These are phyloP conservation scores for Yarrowia sp. DNA, from an alignment of 805 yeast species.

Conservation along the genomic window DNA sequence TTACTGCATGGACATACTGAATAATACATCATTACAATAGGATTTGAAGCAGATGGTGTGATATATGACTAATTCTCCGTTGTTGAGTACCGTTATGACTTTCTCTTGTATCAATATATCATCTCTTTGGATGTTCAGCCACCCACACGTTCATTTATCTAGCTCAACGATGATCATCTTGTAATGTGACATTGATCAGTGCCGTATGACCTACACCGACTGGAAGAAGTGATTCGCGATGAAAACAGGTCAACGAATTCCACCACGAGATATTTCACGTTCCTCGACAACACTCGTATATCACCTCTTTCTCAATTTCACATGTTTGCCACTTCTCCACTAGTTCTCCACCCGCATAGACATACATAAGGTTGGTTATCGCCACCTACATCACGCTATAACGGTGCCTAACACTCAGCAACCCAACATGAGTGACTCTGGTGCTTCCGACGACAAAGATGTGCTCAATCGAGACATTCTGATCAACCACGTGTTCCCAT, in stretches of 20 bases:
- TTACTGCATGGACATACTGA: no score
- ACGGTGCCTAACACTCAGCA: neutral
- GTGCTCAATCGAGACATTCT: slow-evolving; percentile 41
- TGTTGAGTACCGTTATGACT: no score
- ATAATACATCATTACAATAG: no score
- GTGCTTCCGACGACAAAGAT: neutral
- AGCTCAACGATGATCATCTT: neutral
- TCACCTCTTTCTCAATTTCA: neutral
- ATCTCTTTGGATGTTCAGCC: no score
- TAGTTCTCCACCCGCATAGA: neutral
- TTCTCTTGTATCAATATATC: no score
- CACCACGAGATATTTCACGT: neutral
- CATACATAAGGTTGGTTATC: slow-evolving; percentile 34
- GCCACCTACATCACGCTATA: slow-evolving; percentile 17
- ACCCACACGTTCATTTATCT: no score
- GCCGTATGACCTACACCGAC: neutral
- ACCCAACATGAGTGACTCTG: slow-evolving; percentile 4
- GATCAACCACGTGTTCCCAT: slow-evolving; percentile 43
- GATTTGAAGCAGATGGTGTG: no score
- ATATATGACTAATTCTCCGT: no score
- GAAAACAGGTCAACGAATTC: no score
- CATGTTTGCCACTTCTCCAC: slow-evolving; percentile 11
- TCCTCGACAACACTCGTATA: neutral
- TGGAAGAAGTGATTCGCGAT: no score
- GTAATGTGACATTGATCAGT: neutral